Conservation (phyloP, 495 filamentous ascomycete genomes). For the Hypomontagnella monticulosa region DNA sequence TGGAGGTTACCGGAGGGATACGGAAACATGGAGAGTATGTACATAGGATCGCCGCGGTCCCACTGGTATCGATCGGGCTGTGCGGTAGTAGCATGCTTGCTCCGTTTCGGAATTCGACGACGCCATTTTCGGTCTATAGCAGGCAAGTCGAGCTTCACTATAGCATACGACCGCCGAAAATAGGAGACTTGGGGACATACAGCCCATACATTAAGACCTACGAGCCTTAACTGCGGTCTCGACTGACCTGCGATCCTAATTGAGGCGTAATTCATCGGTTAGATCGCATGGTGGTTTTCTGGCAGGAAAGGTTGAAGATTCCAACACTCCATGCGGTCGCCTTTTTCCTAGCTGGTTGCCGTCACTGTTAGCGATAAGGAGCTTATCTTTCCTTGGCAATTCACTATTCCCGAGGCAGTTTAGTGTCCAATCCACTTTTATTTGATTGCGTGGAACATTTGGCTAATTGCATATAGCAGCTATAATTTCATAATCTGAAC, state of each 20-base stretch:
- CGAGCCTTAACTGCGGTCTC: slow-evolving; percentile 32
- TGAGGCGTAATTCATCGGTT: slow-evolving; percentile 38
- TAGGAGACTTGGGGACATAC: slow-evolving; percentile 11
- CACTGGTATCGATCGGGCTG: slow-evolving; percentile 1
- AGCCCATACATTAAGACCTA: slow-evolving; percentile 7
- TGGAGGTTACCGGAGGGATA: slow-evolving; percentile 92
- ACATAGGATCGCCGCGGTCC: slow-evolving; percentile 62
- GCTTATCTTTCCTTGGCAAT: no score
- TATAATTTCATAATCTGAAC: no score
- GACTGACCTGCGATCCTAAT: slow-evolving; percentile 36
- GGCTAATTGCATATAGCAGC: no score
- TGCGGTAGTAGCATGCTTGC: slow-evolving; percentile 1
- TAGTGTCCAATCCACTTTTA: no score
- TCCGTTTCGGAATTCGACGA: slow-evolving; percentile 53
- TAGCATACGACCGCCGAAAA: slow-evolving; percentile 44
- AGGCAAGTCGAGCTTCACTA: slow-evolving; percentile 66
- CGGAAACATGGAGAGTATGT: slow-evolving; percentile 91
- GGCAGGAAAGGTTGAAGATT: not conserved
- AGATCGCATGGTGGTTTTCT: slow-evolving; percentile 27
- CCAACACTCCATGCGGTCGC: no score
- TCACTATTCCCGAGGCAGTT: no score
- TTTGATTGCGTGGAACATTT: no score
- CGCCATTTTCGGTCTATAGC: slow-evolving; percentile 83
- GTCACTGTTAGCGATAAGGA: no score
- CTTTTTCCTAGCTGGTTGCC: no score